Evolutionary conservation across 306 rosid species (phyloP).

Genomic region (Rosa lucieae): DNA sequence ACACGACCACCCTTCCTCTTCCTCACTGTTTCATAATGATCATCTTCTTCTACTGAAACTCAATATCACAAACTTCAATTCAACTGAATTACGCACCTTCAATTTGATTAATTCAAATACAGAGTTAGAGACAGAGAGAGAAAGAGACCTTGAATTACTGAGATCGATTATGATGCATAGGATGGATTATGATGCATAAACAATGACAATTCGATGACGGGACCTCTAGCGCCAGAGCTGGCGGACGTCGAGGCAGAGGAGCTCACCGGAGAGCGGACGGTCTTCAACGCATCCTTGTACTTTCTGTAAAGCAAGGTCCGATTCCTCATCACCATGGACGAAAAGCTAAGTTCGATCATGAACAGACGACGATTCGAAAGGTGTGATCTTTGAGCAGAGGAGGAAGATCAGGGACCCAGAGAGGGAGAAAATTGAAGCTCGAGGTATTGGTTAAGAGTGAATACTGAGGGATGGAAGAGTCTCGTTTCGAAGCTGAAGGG

Average conservation of each 20-base stretch:
- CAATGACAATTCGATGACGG: slow-evolving; percentile 89
- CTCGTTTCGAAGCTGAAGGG: too few relatives aligned
- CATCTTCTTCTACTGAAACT: too few relatives aligned
- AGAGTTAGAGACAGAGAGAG: slow-evolving; percentile 7
- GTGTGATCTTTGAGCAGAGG: too few relatives aligned
- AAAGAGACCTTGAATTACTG: slow-evolving; percentile 72
- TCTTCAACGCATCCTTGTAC: slow-evolving; percentile 58
- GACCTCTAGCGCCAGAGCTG: slow-evolving; percentile 50
- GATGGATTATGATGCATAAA: slow-evolving; percentile 74
- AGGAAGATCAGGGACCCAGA: too few relatives aligned
- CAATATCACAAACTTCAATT: neutral
- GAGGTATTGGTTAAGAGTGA: too few relatives aligned
- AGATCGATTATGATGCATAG: slow-evolving; percentile 68
- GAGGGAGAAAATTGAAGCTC: too few relatives aligned
- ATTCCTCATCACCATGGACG: slow-evolving; percentile 38
- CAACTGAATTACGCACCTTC: neutral
- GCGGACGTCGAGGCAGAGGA: slow-evolving; percentile 39
- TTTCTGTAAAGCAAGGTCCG: slow-evolving; percentile 31
- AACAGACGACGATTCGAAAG: too few relatives aligned
- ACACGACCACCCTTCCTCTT: too few relatives aligned
- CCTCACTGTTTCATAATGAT: too few relatives aligned
- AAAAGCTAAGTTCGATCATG: neutral
- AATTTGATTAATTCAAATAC: neutral
- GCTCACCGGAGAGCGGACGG: slow-evolving; percentile 66
- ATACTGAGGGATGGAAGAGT: too few relatives aligned